Conservation (phyloP, 805 yeast species). For the Kuraishia borneana region DNA sequence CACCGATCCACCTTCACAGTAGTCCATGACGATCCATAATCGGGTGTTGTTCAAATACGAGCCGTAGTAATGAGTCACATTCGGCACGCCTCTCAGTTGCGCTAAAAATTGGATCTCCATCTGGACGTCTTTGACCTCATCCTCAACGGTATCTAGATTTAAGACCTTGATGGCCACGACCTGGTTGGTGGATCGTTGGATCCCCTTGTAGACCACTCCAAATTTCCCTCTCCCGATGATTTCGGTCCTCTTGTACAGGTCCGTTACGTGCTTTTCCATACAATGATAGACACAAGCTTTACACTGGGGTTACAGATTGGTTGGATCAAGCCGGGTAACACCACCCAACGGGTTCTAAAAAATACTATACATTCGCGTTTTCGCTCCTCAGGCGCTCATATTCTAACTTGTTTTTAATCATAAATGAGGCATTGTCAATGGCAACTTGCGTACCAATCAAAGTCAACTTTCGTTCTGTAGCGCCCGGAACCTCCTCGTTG, state of each 20-base stretch:
- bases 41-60: conserved; percentile 81
- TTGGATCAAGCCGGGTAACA: background rate
- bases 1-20: conserved; percentile 93
- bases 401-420: conserved; percentile 64
- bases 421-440: conserved; percentile 60
- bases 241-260: conserved; percentile 68
- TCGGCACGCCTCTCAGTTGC: conserved; percentile 75
- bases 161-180: conserved; percentile 89
- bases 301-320: background rate
- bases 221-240: conserved; percentile 94
- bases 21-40: conserved; percentile 95
- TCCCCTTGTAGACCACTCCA: conserved; percentile 92
- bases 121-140: conserved; percentile 91
- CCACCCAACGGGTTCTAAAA: too few species aligned
- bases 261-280: conserved; percentile 9
- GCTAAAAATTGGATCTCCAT: conserved; percentile 82
- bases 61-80: conserved; percentile 87
- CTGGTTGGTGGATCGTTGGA: conserved; percentile 54
- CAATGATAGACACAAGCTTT: background rate
- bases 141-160: conserved; percentile 85
- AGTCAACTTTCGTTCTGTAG: conserved; percentile 50
- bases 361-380: conserved; percentile 13
- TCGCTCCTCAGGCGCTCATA: conserved; percentile 34
- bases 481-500: conserved; percentile 44
- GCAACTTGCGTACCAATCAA: conserved; percentile 58